phyloP scores from a whole-genome alignment of 1,284 basidiomycete species.

The Psilocybe mexicana region DNA sequence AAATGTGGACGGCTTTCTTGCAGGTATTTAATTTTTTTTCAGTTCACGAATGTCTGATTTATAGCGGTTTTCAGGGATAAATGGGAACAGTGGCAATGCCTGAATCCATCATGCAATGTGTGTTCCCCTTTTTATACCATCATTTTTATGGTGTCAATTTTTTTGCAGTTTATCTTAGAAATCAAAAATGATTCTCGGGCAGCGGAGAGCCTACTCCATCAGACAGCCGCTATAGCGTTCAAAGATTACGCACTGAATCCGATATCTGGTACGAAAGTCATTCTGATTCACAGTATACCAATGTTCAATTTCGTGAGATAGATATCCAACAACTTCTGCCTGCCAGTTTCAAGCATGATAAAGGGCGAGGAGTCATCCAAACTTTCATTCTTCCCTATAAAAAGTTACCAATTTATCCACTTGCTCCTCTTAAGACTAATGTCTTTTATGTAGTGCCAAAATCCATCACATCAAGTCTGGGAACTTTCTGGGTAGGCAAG shows the following conservation, averaged over 20 bases:
- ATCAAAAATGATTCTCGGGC: constrained; percentile 31
- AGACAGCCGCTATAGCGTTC: constrained; percentile 29
- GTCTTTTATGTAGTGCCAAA: constrained; percentile 46
- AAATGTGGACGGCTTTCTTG: constrained; percentile 70
- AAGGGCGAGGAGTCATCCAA: constrained; percentile 33
- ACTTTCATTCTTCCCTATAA: constrained; percentile 50
- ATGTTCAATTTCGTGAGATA: constrained; percentile 16
- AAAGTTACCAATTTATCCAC: constrained; percentile 36
- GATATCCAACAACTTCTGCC: constrained; percentile 32
- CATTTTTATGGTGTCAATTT: neutral
- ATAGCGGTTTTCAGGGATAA: constrained; percentile 46
- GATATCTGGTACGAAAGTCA: constrained; percentile 26
- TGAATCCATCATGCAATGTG: constrained; percentile 43
- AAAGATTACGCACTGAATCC: constrained; percentile 29
- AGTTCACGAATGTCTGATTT: neutral
- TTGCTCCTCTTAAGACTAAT: neutral
- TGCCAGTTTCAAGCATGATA: constrained; percentile 27
- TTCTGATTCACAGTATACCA: neutral
- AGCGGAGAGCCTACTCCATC: constrained; percentile 37
- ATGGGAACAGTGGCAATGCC: constrained; percentile 75
- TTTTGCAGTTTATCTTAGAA: constrained; percentile 4
- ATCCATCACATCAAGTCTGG: constrained; percentile 60
- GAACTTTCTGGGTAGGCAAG: constrained; percentile 37
- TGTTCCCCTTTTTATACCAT: neutral
- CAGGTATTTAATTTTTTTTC: constrained; percentile 42